Conservation (phyloP, 768 basidiomycete genomes). For the Termitomyces sp. region DNA sequence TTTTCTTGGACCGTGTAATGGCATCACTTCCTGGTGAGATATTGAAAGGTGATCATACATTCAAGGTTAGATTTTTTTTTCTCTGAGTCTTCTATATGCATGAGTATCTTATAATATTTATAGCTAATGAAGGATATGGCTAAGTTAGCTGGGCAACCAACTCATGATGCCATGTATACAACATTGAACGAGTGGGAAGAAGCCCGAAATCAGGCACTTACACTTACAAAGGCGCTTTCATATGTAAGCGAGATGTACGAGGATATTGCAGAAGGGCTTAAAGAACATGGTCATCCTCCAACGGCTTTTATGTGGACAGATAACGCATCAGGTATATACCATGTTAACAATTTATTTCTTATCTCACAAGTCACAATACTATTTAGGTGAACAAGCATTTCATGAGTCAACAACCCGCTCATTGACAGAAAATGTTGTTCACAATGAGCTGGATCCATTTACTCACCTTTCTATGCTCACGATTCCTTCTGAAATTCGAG, state of each 20-base stretch:
- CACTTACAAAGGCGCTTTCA: constrained; percentile 1
- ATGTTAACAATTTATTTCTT: neutral
- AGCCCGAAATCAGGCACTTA: neutral
- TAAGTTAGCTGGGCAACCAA: neutral
- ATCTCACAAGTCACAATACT: too few species aligned
- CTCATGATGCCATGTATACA: constrained; percentile 2
- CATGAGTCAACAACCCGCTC: constrained; percentile 1
- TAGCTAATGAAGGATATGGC: neutral
- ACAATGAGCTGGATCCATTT: neutral
- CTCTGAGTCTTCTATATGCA: too few species aligned
- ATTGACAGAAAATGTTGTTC: neutral
- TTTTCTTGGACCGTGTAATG: neutral
- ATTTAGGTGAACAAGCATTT: constrained; percentile 2
- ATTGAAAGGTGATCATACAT: constrained; percentile 2
- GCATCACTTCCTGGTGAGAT: neutral
- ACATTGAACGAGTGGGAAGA: constrained; percentile 2
- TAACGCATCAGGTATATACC: neutral
- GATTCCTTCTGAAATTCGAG: neutral
- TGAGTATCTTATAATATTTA: neutral
- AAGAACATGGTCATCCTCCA: neutral
- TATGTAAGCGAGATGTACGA: constrained; percentile 6
- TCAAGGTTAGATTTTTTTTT: neutral
- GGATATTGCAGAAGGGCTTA: neutral
- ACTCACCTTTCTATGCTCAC: neutral
- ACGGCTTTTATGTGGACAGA: constrained; percentile 1